Evolutionary conservation across 176 grass and related monocot species (phyloP).

Genomic region (Musa acuminata): DNA sequence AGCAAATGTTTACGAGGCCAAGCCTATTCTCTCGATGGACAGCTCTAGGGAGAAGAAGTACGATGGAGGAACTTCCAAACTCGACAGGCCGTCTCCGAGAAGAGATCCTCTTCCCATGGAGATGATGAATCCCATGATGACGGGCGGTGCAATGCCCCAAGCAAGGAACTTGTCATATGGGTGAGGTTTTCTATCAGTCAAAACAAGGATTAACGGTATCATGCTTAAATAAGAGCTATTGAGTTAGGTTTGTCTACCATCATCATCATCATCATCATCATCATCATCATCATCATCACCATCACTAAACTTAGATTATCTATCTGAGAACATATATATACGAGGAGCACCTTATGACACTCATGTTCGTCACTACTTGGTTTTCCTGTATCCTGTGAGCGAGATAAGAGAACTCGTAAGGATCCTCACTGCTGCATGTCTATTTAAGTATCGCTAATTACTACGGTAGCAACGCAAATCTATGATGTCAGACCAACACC

Average conservation of each 20-base stretch:
- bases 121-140: conserved; percentile 59
- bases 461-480: too few species aligned
- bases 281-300: neutral
- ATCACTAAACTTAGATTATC: neutral
- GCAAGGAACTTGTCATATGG: conserved; percentile 75
- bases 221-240: neutral
- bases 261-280: neutral
- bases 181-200: conserved; percentile 19
- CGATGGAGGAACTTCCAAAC: conserved; percentile 28
- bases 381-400: neutral
- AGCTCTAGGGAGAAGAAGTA: conserved; percentile 53
- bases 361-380: neutral
- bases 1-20: conserved; percentile 51
- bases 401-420: neutral
- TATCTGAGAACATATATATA: neutral
- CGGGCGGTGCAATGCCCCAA: conserved; percentile 24
- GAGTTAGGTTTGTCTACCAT: neutral
- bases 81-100: conserved; percentile 60
- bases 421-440: neutral
- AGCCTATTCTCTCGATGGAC: conserved; percentile 58
- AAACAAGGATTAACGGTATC: neutral
- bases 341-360: neutral
- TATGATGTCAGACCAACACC: too few species aligned
- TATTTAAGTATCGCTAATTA: too few species aligned
- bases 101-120: conserved; percentile 52